These are phyloP conservation scores for Cystofilobasidium ferigula DNA, from an alignment of 768 basidiomycete species.

Conservation along the genomic window DNA sequence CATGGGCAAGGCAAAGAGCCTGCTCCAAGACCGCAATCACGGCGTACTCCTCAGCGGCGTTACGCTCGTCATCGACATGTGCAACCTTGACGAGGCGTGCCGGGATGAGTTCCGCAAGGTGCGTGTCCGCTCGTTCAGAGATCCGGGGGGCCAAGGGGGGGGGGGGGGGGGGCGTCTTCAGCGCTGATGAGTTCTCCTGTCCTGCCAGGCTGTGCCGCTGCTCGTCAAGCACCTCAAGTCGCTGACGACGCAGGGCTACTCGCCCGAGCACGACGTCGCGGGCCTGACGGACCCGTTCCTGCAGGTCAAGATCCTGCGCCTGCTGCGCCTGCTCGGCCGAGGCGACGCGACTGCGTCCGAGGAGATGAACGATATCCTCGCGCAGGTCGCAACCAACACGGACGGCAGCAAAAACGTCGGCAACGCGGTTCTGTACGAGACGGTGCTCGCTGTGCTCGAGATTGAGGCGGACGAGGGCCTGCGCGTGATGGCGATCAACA, in stretches of 20 bases:
- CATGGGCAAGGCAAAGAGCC: conserved; percentile 69
- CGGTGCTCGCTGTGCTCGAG: conserved; percentile 87
- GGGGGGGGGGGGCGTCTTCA: no score
- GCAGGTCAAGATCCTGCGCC: conserved; percentile 68
- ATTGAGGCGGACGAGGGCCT: conserved; percentile 93
- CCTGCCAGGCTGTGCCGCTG: conserved; percentile 56
- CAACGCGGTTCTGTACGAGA: conserved; percentile 94
- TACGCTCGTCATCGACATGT: conserved; percentile 92
- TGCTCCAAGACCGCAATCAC: conserved; percentile 91
- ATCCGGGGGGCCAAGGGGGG: no score
- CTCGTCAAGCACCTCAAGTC: conserved; percentile 93
- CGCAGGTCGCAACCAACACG: conserved; percentile 97
- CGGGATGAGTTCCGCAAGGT: conserved; percentile 85
- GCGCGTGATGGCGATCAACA: conserved; percentile 99
- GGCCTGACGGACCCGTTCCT: conserved; percentile 66
- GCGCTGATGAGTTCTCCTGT: background rate
- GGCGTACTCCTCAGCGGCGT: conserved; percentile 90
- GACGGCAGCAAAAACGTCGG: conserved; percentile 97
- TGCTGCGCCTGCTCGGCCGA: conserved; percentile 76
- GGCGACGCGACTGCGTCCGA: conserved; percentile 80
- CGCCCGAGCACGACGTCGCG: conserved; percentile 97
- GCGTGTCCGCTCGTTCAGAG: conserved; percentile 30
- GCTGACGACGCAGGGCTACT: conserved; percentile 88
- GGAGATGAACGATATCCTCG: conserved; percentile 95
- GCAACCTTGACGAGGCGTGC: conserved; percentile 58